Conservation (phyloP, 331 rosid species). For the Acacia pycnantha region DNA sequence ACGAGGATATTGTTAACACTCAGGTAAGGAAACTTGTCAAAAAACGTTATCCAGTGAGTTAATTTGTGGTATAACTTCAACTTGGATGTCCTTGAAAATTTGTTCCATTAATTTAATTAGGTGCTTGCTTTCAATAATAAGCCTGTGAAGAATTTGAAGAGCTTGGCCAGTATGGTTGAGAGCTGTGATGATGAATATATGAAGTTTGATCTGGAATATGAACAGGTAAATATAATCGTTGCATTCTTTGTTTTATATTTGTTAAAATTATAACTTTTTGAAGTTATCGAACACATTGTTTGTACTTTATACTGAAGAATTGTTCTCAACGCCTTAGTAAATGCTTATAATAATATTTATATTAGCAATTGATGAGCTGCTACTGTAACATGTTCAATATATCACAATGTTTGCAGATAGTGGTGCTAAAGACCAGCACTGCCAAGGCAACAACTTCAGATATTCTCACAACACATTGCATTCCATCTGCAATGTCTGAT, state of each 20-base stretch:
- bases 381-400: background rate
- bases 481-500: slow-evolving; percentile 68
- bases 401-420: slow-evolving; percentile 41
- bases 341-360: background rate
- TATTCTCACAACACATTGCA: slow-evolving; percentile 70
- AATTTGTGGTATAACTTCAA: background rate
- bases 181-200: slow-evolving; percentile 58
- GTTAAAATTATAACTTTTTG: background rate
- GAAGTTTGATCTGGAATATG: slow-evolving; percentile 61
- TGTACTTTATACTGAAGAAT: background rate
- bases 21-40: slow-evolving; percentile 39
- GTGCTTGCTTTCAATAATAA: slow-evolving; percentile 62
- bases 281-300: background rate
- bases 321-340: background rate
- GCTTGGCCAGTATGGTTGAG: slow-evolving; percentile 59
- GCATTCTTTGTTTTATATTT: background rate
- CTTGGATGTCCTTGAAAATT: slow-evolving; percentile 1
- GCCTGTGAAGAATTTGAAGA: slow-evolving; percentile 58
- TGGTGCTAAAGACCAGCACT: slow-evolving; percentile 54
- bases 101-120: slow-evolving; percentile 31
- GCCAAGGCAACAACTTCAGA: slow-evolving; percentile 69
- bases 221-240: slow-evolving; percentile 43
- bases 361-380: background rate
- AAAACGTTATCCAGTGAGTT: background rate
- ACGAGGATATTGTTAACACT: slow-evolving; percentile 66